These are phyloP conservation scores for Acanthamoeba royreba DNA, from an alignment of 208 protist species.

Conservation along the genomic window DNA sequence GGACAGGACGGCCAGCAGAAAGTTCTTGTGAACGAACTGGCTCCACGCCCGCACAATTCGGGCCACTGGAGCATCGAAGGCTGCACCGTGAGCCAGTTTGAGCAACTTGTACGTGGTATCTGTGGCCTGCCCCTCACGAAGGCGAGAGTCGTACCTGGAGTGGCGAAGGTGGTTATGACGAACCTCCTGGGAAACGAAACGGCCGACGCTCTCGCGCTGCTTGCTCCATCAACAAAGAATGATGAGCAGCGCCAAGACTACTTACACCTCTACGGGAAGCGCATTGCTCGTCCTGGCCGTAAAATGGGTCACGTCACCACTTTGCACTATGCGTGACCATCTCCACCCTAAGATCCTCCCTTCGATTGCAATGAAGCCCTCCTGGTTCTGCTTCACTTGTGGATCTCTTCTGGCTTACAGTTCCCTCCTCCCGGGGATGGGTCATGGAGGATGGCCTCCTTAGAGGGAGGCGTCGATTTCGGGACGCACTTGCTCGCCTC, in stretches of 20 bases:
- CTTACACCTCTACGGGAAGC: conserved; percentile 78
- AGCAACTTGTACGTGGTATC: conserved; percentile 79
- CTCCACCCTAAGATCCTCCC: too few species aligned
- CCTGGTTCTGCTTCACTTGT: too few species aligned
- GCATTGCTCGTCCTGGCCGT: conserved; percentile 57
- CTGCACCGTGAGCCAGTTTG: conserved; percentile 78
- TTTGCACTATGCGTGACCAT: too few species aligned
- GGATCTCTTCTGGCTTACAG: too few species aligned
- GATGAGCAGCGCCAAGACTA: conserved; percentile 21
- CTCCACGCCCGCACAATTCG: conserved; percentile 83
- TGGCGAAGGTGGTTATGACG: conserved; percentile 67
- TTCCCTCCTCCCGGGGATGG: too few species aligned
- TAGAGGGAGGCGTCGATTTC: too few species aligned
- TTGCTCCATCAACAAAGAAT: too few species aligned
- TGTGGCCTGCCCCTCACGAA: conserved; percentile 71
- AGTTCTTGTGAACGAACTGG: conserved; percentile 83
- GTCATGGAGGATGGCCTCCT: too few species aligned
- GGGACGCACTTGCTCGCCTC: too few species aligned
- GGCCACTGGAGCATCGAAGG: conserved; percentile 82
- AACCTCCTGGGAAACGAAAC: conserved; percentile 75
- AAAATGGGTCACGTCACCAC: conserved; percentile 84
- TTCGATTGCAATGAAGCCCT: too few species aligned
- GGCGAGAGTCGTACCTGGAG: conserved; percentile 44
- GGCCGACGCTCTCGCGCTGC: conserved; percentile 24
- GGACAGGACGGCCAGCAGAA: neutral